A percentile compares a stretch with the other conserved stretches of the same genome.
These are phyloP conservation scores for Sporothrix protearum DNA, from an alignment of 2,329 filamentous ascomycete genomes.

Conservation along the genomic window DNA sequence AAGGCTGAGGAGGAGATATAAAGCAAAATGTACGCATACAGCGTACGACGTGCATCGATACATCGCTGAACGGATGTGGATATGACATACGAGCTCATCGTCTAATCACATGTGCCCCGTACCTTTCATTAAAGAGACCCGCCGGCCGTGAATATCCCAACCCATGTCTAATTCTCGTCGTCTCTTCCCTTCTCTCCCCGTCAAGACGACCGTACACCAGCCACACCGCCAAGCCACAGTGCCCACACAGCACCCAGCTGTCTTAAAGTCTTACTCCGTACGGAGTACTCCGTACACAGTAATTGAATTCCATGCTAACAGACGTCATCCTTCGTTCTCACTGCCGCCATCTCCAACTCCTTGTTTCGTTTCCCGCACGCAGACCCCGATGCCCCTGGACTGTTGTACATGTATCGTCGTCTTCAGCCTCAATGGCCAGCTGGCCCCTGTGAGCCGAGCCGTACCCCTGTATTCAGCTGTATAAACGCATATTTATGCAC, in stretches of 20 bases:
- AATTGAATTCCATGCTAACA: slow-evolving; percentile 2
- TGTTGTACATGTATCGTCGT: not conserved
- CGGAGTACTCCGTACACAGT: too few species aligned
- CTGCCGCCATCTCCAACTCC: slow-evolving; percentile 7
- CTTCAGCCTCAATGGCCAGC: slow-evolving; percentile 9
- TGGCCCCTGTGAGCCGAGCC: not conserved
- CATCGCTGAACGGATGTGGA: not conserved
- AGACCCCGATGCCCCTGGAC: not conserved
- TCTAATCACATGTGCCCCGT: not conserved
- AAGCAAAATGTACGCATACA: too few species aligned
- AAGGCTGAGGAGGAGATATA: not conserved
- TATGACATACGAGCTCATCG: not conserved
- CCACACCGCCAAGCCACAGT: slow-evolving; percentile 11
- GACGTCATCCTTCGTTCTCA: not conserved
- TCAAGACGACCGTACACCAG: not conserved
- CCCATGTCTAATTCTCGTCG: not conserved
- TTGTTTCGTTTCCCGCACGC: not conserved
- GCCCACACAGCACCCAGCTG: not conserved
- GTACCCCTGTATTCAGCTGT: not conserved
- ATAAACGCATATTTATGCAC: not conserved
- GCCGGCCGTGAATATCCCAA: not conserved
- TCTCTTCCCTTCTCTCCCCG: not conserved
- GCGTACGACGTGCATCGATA: too few species aligned
- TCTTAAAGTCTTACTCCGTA: slow-evolving; percentile 1
- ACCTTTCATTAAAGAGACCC: not conserved